Percentiles rank a stretch among this genome's conserved stretches.
Conservation (phyloP, 148 eudicot species). For the Camellia japonica region DNA sequence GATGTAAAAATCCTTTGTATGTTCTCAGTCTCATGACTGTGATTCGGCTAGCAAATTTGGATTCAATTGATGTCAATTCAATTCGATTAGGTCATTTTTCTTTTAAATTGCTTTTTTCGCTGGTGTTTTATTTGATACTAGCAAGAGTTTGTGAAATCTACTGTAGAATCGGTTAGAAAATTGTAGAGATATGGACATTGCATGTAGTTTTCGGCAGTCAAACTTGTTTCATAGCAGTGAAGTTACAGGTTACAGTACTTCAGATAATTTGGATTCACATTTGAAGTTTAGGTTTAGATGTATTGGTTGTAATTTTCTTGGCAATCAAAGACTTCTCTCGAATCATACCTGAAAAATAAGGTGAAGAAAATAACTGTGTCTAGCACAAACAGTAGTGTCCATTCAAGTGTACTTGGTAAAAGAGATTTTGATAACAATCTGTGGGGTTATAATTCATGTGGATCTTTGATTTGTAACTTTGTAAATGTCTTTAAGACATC, state of each 20-base stretch:
- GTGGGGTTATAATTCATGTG: conserved; percentile 22
- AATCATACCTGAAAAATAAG: conserved; percentile 38
- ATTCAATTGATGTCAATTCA: background rate
- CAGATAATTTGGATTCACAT: conserved; percentile 26
- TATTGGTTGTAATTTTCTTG: conserved; percentile 32
- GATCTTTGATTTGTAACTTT: conserved; percentile 24
- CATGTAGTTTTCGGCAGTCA: conserved; percentile 58
- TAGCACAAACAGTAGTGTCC: conserved; percentile 18
- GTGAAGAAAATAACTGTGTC: conserved; percentile 24
- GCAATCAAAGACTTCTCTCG: conserved; percentile 29
- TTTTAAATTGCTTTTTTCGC: background rate
- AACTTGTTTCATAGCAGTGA: conserved; percentile 41
- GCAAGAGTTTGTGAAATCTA: conserved; percentile 19
- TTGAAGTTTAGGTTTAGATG: conserved; percentile 30
- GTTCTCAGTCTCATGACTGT: background rate
- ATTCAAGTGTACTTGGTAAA: conserved; percentile 17
- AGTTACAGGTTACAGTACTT: conserved; percentile 30
- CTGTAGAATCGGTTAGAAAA: background rate
- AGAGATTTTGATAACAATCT: conserved; percentile 26
- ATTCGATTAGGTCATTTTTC: background rate
- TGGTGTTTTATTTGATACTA: conserved; percentile 34
- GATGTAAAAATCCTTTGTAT: background rate
- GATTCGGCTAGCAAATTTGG: background rate
- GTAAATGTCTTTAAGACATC: conserved; percentile 18
- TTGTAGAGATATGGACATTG: conserved; percentile 47